Evolutionary conservation across 2,329 filamentous ascomycete species (phyloP).

Genomic region (Rachicladosporium sp.): DNA sequence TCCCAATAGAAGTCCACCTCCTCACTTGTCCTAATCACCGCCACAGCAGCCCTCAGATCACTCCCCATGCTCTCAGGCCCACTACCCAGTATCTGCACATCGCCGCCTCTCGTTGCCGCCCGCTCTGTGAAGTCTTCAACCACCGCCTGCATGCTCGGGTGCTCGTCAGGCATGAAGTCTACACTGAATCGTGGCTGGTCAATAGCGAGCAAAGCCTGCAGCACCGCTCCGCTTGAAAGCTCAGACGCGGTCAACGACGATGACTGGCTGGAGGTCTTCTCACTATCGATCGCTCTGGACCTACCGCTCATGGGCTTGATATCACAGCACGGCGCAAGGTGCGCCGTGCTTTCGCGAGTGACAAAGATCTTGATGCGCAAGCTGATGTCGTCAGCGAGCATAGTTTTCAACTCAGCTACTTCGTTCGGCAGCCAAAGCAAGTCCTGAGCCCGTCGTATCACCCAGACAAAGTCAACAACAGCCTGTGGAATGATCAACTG

Average conservation of each 20-base stretch:
- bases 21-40: constrained; percentile 5
- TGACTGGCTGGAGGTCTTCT: neutral
- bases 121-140: constrained; percentile 15
- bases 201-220: constrained; percentile 9
- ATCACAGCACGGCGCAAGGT: constrained; percentile 5
- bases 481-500: constrained; percentile 16
- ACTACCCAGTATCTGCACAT: constrained; percentile 13
- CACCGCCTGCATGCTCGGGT: constrained; percentile 12
- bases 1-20: constrained; percentile 6
- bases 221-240: neutral
- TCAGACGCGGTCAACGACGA: neutral
- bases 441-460: constrained; percentile 43
- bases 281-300: neutral
- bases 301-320: neutral
- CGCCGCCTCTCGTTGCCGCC: constrained; percentile 9
- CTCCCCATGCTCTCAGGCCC: constrained; percentile 17
- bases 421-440: constrained; percentile 48
- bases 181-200: constrained; percentile 11
- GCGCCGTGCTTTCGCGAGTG: constrained; percentile 36
- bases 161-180: constrained; percentile 13
- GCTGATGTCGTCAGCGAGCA: constrained; percentile 23
- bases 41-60: constrained; percentile 15
- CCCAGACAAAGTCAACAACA: constrained; percentile 51
- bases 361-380: constrained; percentile 46
- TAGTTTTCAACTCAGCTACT: constrained; percentile 35